Conservation (phyloP, 106 monocot species). For the Apostasia shenzhenica region DNA sequence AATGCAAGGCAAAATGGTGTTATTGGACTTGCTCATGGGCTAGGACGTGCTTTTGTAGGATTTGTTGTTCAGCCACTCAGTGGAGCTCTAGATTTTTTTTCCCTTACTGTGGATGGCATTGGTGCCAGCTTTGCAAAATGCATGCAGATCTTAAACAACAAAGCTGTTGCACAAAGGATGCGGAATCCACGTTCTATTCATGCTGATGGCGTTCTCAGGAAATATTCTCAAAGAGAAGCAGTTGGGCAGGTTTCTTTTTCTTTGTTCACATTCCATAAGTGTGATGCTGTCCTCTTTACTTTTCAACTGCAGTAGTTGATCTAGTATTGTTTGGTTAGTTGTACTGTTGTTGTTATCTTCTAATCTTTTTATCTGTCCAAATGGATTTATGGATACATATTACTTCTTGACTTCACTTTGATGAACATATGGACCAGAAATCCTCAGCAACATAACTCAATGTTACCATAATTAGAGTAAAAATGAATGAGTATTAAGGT, state of each 20-base stretch:
- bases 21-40: conserved; percentile 79
- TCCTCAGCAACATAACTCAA: too few relatives aligned
- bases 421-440: too few relatives aligned
- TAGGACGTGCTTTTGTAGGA: conserved; percentile 84
- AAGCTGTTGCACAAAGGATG: conserved; percentile 47
- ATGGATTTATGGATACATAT: too few relatives aligned
- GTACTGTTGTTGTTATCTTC: too few relatives aligned
- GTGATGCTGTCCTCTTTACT: too few relatives aligned
- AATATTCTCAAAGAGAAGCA: conserved; percentile 76
- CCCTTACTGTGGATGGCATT: conserved; percentile 93
- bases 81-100: conserved; percentile 90
- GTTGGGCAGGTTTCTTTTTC: conserved; percentile 67
- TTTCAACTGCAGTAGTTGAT: too few relatives aligned
- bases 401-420: too few relatives aligned
- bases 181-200: conserved; percentile 89
- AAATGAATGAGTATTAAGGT: too few relatives aligned
- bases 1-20: conserved; percentile 80
- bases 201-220: conserved; percentile 67
- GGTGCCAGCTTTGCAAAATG: conserved; percentile 82
- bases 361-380: too few relatives aligned
- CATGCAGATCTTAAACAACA: conserved; percentile 77
- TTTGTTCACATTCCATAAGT: not conserved
- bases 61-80: conserved; percentile 96
- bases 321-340: too few relatives aligned
- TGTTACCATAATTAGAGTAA: too few relatives aligned